Conservation (phyloP, 768 basidiomycete species). For the Tephrocybe sp. region DNA sequence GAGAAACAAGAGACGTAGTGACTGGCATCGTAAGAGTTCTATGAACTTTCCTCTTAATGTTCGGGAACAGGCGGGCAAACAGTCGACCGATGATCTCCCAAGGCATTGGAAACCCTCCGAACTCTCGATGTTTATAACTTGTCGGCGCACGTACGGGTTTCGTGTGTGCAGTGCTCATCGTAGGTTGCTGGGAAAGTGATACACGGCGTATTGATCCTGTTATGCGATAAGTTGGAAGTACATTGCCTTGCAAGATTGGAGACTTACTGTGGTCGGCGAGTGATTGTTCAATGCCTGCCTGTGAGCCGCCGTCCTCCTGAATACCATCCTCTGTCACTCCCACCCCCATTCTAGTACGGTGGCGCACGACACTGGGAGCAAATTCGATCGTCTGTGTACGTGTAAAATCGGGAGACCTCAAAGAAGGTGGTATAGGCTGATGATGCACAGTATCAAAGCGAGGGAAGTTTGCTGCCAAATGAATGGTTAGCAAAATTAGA, state of each 20-base stretch:
- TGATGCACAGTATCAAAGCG: conserved; percentile 36
- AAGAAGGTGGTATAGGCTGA: conserved; percentile 9
- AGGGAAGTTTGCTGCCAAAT: conserved; percentile 30
- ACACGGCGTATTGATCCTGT: conserved; percentile 19
- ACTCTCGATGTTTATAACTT: conserved; percentile 43
- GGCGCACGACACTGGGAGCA: conserved; percentile 28
- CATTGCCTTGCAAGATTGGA: neutral
- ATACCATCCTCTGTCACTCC: conserved; percentile 14
- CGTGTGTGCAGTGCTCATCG: conserved; percentile 21
- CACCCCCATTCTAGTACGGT: conserved; percentile 22
- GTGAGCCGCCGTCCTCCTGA: conserved; percentile 11
- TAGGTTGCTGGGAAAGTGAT: conserved; percentile 18
- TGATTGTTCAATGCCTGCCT: conserved; percentile 7
- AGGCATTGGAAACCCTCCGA: conserved; percentile 79
- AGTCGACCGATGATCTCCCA: conserved; percentile 50
- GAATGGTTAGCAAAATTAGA: neutral
- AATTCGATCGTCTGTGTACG: conserved; percentile 44
- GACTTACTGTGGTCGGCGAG: conserved; percentile 16
- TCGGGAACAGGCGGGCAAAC: conserved; percentile 63
- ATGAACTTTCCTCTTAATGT: conserved; percentile 53
- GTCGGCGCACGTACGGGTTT: conserved; percentile 18
- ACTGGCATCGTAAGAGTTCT: conserved; percentile 77
- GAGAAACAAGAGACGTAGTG: conserved; percentile 59
- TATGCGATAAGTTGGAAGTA: neutral
- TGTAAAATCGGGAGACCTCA: conserved; percentile 24